These are phyloP conservation scores for Fusarium dlaminii DNA, from an alignment of 2,329 filamentous ascomycete species.

Conservation along the genomic window DNA sequence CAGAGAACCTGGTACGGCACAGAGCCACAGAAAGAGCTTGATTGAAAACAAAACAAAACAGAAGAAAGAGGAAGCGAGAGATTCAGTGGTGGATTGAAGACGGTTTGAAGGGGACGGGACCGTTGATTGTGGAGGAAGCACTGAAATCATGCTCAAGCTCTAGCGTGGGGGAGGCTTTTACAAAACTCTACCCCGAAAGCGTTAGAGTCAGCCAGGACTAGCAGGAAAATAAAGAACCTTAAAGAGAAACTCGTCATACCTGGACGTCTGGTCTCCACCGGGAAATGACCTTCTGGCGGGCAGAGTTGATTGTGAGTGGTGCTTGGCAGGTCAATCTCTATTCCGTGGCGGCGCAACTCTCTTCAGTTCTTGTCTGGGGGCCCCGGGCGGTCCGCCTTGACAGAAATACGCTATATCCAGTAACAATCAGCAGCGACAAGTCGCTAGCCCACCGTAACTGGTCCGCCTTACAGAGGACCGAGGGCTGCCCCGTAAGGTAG, in stretches of 20 bases:
- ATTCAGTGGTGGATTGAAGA: background rate
- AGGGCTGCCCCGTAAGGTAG: background rate
- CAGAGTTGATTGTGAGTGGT: slow-evolving; percentile 23
- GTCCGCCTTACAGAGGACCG: slow-evolving; percentile 23
- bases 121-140: slow-evolving; percentile 30
- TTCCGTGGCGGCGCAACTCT: slow-evolving; percentile 6
- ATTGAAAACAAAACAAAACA: background rate
- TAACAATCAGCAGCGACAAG: slow-evolving; percentile 20
- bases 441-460: slow-evolving; percentile 28
- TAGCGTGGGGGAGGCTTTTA: slow-evolving; percentile 12
- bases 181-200: slow-evolving; percentile 8
- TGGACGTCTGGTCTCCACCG: slow-evolving; percentile 17
- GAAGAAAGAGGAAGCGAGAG: background rate
- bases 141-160: slow-evolving; percentile 15
- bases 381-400: background rate
- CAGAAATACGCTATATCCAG: slow-evolving; percentile 10
- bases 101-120: slow-evolving; percentile 5
- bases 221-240: slow-evolving; percentile 26
- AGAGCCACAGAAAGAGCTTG: background rate
- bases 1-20: background rate
- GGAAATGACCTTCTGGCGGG: slow-evolving; percentile 28
- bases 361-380: background rate
- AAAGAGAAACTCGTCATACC: slow-evolving; percentile 33
- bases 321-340: slow-evolving; percentile 26
- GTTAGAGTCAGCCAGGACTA: slow-evolving; percentile 19